Base-by-base conservation (phyloP, 371 early-diverging fungal species). In the Rhizomucor miehei region DNA sequence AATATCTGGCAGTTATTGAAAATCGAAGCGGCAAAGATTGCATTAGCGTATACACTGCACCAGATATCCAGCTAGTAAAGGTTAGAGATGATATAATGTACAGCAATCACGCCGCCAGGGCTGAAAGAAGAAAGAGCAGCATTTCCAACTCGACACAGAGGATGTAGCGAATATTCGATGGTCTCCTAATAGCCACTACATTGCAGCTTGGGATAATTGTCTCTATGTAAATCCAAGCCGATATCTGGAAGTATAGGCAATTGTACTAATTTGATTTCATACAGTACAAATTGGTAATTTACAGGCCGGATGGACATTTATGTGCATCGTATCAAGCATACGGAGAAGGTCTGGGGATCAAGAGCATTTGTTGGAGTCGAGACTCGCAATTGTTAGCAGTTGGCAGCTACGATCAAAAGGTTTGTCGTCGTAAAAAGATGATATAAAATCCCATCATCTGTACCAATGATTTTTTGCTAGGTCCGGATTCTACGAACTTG, bases 111-210 rank as follows among this genome's bases (percentile, higher is more conserved):
- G 46, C 37, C 3, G 24, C n/a, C 29, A 29, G 3, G n/a, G n/a
- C 43, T 24, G 38, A 25, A 89, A 29, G 29, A 3, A 29, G 8
- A 29, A 8, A 29, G 29, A 29, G 29, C 29, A 29, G 82, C 74
- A 81, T 25, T 84, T 92, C 52, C 77, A 72, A 12, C 55, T 85
- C 8, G 87, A 88, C 23, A 90, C 89, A 0, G 58, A 62, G 1
- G 93, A 94, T 63, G 44, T 85, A 34, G 79, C 76, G 10, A 82
- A 88, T 48, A 50, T 93, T 6, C 64, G 69, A 41, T 93, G 93
- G 93, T 93, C 94, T 6, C 93, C 93, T 4, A 85, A 93, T 60
- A 91, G 93, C 23, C 72, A 78, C 48, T 89, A 67, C 49, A 69
- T 94, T 35, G 88, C 77, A 1, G 85, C 79, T 5, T 91, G 88